These are phyloP conservation scores for Suillus discolor DNA, from an alignment of 768 basidiomycete species.

Conservation along the genomic window DNA sequence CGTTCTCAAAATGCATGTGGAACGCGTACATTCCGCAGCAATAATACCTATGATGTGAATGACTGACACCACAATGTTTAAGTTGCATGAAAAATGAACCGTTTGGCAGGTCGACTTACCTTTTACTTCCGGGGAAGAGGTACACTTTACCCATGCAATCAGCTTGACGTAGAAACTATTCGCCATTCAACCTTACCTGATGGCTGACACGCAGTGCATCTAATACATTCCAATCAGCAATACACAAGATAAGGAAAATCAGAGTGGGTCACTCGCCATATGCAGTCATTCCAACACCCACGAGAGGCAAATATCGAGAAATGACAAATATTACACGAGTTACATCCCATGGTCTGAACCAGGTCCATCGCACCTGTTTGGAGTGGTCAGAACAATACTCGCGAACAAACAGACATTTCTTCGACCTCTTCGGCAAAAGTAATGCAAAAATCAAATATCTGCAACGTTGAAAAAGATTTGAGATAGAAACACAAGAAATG, in stretches of 20 bases:
- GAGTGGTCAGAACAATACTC: background rate
- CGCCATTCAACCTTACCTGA: background rate
- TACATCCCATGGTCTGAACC: constrained; percentile 18
- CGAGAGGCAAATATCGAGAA: constrained; percentile 25
- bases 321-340: constrained; percentile 19
- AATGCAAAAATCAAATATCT: constrained; percentile 14
- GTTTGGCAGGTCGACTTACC: constrained; percentile 9
- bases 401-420: background rate
- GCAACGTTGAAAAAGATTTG: background rate
- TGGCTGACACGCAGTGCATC: constrained; percentile 2
- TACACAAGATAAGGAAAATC: background rate
- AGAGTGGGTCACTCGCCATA: constrained; percentile 13
- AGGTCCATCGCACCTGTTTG: constrained; percentile 19
- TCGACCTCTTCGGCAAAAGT: constrained; percentile 12
- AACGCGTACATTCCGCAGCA: constrained; percentile 7
- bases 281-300: constrained; percentile 12
- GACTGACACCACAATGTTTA: background rate
- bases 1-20: background rate
- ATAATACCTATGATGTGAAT: constrained; percentile 12
- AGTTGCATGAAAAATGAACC: background rate
- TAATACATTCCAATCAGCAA: background rate
- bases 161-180: background rate
- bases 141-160: background rate
- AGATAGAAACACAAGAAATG: background rate
- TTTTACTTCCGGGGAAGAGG: background rate